Percentiles rank a stretch among this genome's conserved stretches.
phyloP scores from a whole-genome alignment of 768 basidiomycete species.

The Boletus insuetus region DNA sequence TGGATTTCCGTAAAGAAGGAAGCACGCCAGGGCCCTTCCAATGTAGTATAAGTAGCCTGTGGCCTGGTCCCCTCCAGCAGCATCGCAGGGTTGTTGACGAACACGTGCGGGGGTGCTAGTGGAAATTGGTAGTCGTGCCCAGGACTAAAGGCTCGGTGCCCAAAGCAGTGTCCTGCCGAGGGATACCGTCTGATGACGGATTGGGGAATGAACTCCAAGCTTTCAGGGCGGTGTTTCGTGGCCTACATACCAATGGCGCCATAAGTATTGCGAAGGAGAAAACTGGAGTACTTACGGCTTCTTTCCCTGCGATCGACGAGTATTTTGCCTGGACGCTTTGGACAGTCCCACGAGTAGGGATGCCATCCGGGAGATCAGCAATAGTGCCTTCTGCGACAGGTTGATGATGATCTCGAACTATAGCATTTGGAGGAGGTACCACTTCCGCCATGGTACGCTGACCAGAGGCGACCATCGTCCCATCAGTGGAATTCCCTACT shows the following conservation, averaged over 20 bases:
- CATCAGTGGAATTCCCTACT: background rate
- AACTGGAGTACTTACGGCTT: slow-evolving; percentile 8
- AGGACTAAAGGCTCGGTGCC: background rate
- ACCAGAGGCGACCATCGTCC: slow-evolving; percentile 4
- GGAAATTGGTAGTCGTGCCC: background rate
- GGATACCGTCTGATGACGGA: slow-evolving; percentile 27
- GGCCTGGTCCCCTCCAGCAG: slow-evolving; percentile 1
- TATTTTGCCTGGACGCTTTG: background rate
- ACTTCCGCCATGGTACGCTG: background rate
- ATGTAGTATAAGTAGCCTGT: slow-evolving; percentile 1
- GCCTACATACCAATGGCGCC: background rate
- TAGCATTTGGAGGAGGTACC: background rate
- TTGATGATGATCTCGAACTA: background rate
- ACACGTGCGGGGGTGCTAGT: background rate
- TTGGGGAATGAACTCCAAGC: slow-evolving; percentile 25
- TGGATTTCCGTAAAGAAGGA: background rate
- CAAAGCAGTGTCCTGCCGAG: slow-evolving; percentile 2
- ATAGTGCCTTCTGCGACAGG: background rate
- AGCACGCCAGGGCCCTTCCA: background rate
- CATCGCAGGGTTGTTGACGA: background rate
- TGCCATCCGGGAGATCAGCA: background rate
- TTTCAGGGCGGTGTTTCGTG: slow-evolving; percentile 15
- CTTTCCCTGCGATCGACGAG: background rate
- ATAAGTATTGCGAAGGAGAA: background rate
- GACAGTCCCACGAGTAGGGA: background rate